A percentile compares a stretch with the other conserved stretches of the same genome.
Evolutionary conservation across 2,329 filamentous ascomycete genomes (phyloP).

Genomic region (Aureobasidium pullulans): DNA sequence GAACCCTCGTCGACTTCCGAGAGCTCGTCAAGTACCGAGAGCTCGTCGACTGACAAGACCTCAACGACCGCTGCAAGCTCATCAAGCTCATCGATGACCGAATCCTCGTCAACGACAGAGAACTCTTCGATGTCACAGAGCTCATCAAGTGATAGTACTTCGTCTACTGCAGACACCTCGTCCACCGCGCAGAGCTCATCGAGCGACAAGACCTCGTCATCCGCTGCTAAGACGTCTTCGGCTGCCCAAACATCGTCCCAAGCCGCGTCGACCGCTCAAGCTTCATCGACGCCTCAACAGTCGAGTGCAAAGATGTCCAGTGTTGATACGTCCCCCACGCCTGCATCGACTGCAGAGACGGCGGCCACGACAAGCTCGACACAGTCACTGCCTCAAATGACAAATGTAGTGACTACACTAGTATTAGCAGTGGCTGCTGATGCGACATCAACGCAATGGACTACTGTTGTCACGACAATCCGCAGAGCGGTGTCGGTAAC

Average conservation of each 20-base stretch:
- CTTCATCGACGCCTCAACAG: background rate
- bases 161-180: background rate
- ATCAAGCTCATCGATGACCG: background rate
- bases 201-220: background rate
- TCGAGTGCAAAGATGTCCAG: background rate
- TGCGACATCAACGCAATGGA: background rate
- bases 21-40: background rate
- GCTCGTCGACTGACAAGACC: background rate
- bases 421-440: background rate
- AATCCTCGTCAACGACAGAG: background rate
- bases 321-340: background rate
- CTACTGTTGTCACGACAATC: background rate
- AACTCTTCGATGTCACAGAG: conserved; percentile 58
- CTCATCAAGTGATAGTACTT: conserved; percentile 53
- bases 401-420: background rate
- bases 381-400: background rate
- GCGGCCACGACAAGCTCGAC: background rate
- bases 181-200: background rate
- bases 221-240: background rate
- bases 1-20: conserved; percentile 41
- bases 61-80: background rate
- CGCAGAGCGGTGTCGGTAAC: background rate
- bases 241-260: background rate
- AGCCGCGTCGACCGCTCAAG: background rate
- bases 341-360: conserved; percentile 11